Conservation (phyloP, 371 early-diverging fungal genomes). For the Mortierella sp. region DNA sequence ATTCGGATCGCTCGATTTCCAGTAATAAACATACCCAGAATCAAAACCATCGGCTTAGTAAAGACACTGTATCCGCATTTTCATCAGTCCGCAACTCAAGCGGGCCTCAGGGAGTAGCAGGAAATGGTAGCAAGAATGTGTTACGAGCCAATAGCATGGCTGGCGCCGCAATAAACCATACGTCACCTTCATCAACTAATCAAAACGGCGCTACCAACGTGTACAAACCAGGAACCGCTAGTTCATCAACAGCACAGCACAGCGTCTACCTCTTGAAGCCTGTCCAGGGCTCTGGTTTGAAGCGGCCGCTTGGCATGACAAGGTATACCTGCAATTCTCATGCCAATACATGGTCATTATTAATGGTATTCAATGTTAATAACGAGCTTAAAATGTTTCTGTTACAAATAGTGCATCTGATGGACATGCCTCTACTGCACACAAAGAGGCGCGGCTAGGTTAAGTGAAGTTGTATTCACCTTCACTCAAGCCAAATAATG, state of each 20-base stretch:
- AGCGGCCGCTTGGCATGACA: constrained; percentile 20
- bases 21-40: background rate
- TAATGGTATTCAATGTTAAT: background rate
- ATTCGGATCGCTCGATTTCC: background rate
- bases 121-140: constrained; percentile 7
- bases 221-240: background rate
- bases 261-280: background rate
- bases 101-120: background rate
- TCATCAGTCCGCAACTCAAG: background rate
- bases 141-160: constrained; percentile 39
- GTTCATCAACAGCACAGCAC: constrained; percentile 8
- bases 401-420: constrained; percentile 5
- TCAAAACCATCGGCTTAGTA: background rate
- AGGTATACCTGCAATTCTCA: constrained; percentile 4
- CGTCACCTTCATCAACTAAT: background rate
- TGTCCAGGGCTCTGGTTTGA: constrained; percentile 22
- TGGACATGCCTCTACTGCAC: constrained; percentile 2
- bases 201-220: background rate
- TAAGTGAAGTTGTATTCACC: background rate
- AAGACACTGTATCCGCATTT: background rate
- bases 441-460: constrained; percentile 29
- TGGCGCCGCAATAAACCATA: background rate
- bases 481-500: too few relatives aligned
- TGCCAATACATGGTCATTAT: background rate
- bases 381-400: background rate